These are phyloP conservation scores for Lophiostoma macrostomum DNA, from an alignment of 495 filamentous ascomycete species.

Conservation along the genomic window DNA sequence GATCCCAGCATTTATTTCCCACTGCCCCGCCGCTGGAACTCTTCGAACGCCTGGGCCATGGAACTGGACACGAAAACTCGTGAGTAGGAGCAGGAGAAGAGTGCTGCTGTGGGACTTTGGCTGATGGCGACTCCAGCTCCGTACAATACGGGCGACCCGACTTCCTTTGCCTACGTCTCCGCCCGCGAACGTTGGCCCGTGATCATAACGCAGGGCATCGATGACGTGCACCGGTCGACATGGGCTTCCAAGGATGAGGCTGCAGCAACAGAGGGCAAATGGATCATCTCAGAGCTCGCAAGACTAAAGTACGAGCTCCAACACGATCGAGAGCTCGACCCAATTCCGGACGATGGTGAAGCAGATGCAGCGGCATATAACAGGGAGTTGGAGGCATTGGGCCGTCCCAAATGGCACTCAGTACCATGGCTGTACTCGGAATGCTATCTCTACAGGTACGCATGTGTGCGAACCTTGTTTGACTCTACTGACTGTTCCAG, in stretches of 20 bases:
- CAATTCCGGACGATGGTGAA: slow-evolving; percentile 75
- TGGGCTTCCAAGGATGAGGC: slow-evolving; percentile 57
- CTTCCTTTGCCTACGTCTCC: slow-evolving; percentile 81
- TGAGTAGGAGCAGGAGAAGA: slow-evolving; percentile 25
- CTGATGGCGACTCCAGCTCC: slow-evolving; percentile 54
- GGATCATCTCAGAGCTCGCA: slow-evolving; percentile 74
- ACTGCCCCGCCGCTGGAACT: slow-evolving; percentile 13
- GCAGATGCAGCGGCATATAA: slow-evolving; percentile 83
- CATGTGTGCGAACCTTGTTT: not conserved
- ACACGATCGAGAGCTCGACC: slow-evolving; percentile 79
- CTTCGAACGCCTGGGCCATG: slow-evolving; percentile 35
- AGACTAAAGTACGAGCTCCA: slow-evolving; percentile 93
- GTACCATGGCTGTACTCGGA: slow-evolving; percentile 86
- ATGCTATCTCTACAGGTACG: slow-evolving; percentile 87
- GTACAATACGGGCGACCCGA: slow-evolving; percentile 73
- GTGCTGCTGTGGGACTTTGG: not conserved
- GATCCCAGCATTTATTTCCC: slow-evolving; percentile 12
- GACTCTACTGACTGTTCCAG: slow-evolving; percentile 30
- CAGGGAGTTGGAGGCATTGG: slow-evolving; percentile 71
- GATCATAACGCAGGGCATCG: slow-evolving; percentile 90
- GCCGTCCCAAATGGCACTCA: slow-evolving; percentile 74
- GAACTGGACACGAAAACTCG: slow-evolving; percentile 49
- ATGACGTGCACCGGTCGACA: slow-evolving; percentile 81
- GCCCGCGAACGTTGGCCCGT: slow-evolving; percentile 87
- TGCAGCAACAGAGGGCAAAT: slow-evolving; percentile 76